Conservation (phyloP, 2,329 filamentous ascomycete genomes). For the Raffaelea arxii region DNA sequence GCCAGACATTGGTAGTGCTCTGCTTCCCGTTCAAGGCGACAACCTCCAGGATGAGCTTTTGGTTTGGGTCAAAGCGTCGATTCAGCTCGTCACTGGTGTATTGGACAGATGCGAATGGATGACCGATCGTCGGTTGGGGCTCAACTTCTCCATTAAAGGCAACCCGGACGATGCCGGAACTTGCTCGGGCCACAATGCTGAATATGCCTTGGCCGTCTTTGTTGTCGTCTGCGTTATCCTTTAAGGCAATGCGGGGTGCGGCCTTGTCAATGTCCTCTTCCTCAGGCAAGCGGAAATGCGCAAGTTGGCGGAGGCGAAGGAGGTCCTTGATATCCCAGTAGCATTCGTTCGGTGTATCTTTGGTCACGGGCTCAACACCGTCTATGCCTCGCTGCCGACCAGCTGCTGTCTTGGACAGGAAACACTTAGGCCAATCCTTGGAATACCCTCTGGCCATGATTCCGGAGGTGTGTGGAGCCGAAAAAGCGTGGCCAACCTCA, state of each 20-base stretch:
- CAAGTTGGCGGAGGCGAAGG: constrained; percentile 79
- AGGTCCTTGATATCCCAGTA: constrained; percentile 82
- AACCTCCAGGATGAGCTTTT: not conserved
- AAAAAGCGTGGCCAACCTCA: constrained; percentile 81
- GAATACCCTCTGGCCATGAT: constrained; percentile 87
- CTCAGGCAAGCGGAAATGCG: constrained; percentile 74
- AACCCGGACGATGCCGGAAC: not conserved
- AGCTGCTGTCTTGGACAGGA: constrained; percentile 70
- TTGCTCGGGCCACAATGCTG: not conserved
- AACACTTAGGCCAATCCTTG: constrained; percentile 71
- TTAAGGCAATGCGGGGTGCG: constrained; percentile 70
- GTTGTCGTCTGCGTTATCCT: constrained; percentile 91
- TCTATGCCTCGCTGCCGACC: constrained; percentile 79
- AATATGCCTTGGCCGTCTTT: constrained; percentile 81
- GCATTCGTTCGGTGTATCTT: constrained; percentile 58
- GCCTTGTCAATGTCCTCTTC: constrained; percentile 69
- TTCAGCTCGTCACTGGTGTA: not conserved
- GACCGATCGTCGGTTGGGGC: not conserved
- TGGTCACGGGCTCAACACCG: constrained; percentile 53
- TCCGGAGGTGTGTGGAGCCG: constrained; percentile 76
- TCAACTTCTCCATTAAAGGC: not conserved
- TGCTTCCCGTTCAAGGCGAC: not conserved
- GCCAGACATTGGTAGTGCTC: not conserved
- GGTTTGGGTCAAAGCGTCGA: not conserved
- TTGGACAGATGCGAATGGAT: not conserved